A percentile compares a stretch with the other conserved stretches of the same genome.
Evolutionary conservation across 129 eudicot genomes (phyloP).

Genomic region (Kitagawia praeruptora): DNA sequence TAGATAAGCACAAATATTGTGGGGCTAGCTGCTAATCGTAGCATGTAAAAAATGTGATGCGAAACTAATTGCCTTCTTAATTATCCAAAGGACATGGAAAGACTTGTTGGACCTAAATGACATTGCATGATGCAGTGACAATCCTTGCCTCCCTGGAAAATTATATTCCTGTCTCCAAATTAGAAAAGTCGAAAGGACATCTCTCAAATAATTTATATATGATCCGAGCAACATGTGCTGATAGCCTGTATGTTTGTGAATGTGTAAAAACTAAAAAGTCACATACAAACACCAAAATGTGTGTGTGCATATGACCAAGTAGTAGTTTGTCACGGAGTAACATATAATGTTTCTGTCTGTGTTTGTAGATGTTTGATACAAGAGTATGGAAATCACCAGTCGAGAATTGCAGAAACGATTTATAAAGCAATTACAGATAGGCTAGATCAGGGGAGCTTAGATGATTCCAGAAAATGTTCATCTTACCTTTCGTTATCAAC

Average conservation of each 20-base stretch:
- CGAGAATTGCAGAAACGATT: conserved; percentile 42
- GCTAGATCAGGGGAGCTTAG: background rate
- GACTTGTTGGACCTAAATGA: no score
- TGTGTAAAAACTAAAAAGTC: background rate
- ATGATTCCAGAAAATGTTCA: background rate
- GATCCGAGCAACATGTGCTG: background rate
- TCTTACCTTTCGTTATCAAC: conserved; percentile 45
- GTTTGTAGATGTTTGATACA: conserved; percentile 34
- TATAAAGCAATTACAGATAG: conserved; percentile 40
- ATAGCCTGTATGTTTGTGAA: conserved; percentile 1
- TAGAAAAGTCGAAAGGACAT: no score
- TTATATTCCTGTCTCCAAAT: no score
- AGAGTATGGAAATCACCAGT: conserved; percentile 58
- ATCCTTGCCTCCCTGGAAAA: no score
- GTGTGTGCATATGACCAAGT: conserved; percentile 1
- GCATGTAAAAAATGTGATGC: background rate
- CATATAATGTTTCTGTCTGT: background rate
- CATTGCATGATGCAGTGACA: no score
- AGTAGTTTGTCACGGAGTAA: background rate
- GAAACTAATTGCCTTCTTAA: background rate
- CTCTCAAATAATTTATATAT: no score
- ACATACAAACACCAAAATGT: background rate
- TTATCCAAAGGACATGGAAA: no score
- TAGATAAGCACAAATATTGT: background rate
- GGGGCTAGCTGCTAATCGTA: background rate